Percentiles rank a stretch among this genome's conserved stretches.
These are phyloP conservation scores for Candida maltosa DNA, from an alignment of 805 yeast species.

Conservation along the genomic window DNA sequence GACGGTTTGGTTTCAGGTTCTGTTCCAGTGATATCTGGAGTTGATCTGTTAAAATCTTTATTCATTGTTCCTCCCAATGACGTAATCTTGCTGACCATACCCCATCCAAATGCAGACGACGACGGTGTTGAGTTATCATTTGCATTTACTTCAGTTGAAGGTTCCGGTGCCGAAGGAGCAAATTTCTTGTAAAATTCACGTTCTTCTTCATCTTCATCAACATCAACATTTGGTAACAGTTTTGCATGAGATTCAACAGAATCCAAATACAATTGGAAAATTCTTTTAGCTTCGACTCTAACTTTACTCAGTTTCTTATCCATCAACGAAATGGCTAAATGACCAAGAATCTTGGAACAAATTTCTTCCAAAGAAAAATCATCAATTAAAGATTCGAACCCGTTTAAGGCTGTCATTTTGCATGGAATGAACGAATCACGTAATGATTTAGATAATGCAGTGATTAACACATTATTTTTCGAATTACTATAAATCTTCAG, in stretches of 20 bases:
- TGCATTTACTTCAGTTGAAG: background rate
- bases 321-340: constrained; percentile 77
- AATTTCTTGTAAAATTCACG: constrained; percentile 27
- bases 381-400: constrained; percentile 62
- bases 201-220: constrained; percentile 34
- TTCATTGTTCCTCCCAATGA: constrained; percentile 26
- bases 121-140: constrained; percentile 5
- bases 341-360: constrained; percentile 77
- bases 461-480: constrained; percentile 72
- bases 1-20: constrained; percentile 7
- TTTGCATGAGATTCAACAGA: constrained; percentile 38
- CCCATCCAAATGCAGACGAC: constrained; percentile 32
- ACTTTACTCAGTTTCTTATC: constrained; percentile 67
- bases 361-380: constrained; percentile 72
- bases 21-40: constrained; percentile 31
- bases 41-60: constrained; percentile 32
- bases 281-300: constrained; percentile 64
- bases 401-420: constrained; percentile 70
- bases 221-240: constrained; percentile 30
- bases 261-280: constrained; percentile 56
- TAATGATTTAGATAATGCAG: constrained; percentile 82
- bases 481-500: constrained; percentile 49
- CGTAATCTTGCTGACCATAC: constrained; percentile 32
- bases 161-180: constrained; percentile 13
- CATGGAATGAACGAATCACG: constrained; percentile 77